A percentile compares a stretch with the other conserved stretches of the same genome.
Conservation (phyloP, 805 yeast genomes). For the Candida glaebosa region DNA sequence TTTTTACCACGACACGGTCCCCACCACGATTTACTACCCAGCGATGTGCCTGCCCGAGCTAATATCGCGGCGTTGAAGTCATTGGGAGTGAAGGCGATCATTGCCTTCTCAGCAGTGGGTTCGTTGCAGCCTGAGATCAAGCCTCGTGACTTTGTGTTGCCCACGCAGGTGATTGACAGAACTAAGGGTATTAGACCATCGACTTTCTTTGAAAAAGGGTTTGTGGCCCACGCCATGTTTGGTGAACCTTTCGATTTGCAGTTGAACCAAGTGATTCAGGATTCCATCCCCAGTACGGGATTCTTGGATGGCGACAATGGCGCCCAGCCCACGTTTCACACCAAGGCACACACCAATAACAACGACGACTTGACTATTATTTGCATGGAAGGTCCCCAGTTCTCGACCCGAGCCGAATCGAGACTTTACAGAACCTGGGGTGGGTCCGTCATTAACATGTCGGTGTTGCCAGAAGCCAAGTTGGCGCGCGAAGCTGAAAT, state of each 20-base stretch:
- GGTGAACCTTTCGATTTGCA: slow-evolving; percentile 93
- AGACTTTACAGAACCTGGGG: slow-evolving; percentile 82
- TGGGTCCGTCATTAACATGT: slow-evolving; percentile 95
- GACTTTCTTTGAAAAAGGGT: slow-evolving; percentile 85
- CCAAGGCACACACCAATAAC: slow-evolving; percentile 52
- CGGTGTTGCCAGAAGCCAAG: slow-evolving; percentile 95
- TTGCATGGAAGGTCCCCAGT: slow-evolving; percentile 99
- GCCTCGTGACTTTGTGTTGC: slow-evolving; percentile 96
- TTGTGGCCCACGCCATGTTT: slow-evolving; percentile 96
- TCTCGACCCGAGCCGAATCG: slow-evolving; percentile 95
- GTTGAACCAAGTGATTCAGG: slow-evolving; percentile 62
- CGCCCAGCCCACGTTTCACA: slow-evolving; percentile 51
- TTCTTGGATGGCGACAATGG: slow-evolving; percentile 47
- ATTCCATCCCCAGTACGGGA: slow-evolving; percentile 41
- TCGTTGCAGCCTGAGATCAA: slow-evolving; percentile 83
- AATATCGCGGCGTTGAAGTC: slow-evolving; percentile 93
- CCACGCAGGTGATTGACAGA: slow-evolving; percentile 94
- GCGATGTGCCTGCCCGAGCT: slow-evolving; percentile 90
- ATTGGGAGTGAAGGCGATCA: slow-evolving; percentile 79
- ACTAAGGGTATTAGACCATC: slow-evolving; percentile 93
- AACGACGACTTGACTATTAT: slow-evolving; percentile 77
- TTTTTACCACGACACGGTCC: slow-evolving; percentile 93
- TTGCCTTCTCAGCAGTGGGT: slow-evolving; percentile 96
- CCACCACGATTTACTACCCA: slow-evolving; percentile 84
- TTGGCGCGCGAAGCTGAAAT: slow-evolving; percentile 97